These are phyloP conservation scores for Fusarium decemcellulare DNA, from an alignment of 2,329 filamentous ascomycete species.

Conservation along the genomic window DNA sequence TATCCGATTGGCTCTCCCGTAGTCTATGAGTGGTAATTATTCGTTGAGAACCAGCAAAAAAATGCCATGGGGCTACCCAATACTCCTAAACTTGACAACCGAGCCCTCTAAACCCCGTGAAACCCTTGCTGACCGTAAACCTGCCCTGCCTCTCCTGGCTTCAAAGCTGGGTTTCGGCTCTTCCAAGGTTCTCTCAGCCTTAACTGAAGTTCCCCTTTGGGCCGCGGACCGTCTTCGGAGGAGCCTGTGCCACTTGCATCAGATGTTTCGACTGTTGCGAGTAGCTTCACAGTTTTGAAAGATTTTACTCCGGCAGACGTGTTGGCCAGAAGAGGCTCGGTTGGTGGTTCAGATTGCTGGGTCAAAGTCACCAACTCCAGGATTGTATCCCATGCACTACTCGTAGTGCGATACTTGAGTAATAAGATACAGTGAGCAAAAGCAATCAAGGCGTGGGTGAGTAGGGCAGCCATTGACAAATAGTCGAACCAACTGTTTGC, in stretches of 20 bases:
- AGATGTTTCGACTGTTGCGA: slow-evolving; percentile 6
- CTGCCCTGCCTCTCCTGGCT: neutral
- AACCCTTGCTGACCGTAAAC: neutral
- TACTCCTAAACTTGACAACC: too few species aligned
- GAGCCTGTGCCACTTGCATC: too few species aligned
- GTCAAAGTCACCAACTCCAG: slow-evolving; percentile 11
- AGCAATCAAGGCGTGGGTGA: slow-evolving; percentile 7
- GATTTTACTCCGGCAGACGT: slow-evolving; percentile 2
- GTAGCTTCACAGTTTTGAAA: neutral
- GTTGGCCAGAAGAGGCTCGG: neutral
- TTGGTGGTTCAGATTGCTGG: neutral
- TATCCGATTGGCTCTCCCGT: too few species aligned
- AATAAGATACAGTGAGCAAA: neutral
- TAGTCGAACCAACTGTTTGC: slow-evolving; percentile 5
- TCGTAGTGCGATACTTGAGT: neutral
- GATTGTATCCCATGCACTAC: slow-evolving; percentile 13
- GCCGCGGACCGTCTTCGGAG: neutral
- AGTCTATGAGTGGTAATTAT: too few species aligned
- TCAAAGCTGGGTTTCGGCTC: neutral
- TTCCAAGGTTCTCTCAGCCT: neutral
- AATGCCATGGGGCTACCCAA: too few species aligned
- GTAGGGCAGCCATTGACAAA: neutral
- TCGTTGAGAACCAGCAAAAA: too few species aligned
- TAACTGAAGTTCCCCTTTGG: neutral
- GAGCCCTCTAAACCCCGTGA: too few species aligned